phyloP scores from a whole-genome alignment of 495 filamentous ascomycete genomes.

The Lasiosphaeria hispida region DNA sequence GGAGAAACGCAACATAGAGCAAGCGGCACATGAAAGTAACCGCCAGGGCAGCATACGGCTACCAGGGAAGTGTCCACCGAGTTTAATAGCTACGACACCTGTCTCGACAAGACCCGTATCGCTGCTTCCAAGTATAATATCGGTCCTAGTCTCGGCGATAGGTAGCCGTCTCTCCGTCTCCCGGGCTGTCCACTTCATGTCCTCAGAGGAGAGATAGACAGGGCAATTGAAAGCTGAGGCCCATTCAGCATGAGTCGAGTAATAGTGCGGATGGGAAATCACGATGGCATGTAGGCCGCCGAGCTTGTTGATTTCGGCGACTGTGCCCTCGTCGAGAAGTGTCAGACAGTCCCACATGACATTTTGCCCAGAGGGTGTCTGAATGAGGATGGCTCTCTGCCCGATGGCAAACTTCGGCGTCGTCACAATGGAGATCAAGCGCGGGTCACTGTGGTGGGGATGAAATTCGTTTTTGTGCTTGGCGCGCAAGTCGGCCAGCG shows the following conservation, averaged over 20 bases:
- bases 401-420: constrained; percentile 69
- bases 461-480: constrained; percentile 44
- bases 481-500: constrained; percentile 38
- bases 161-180: constrained; percentile 43
- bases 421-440: constrained; percentile 54
- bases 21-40: background rate
- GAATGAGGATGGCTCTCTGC: constrained; percentile 65
- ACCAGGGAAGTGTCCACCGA: constrained; percentile 74
- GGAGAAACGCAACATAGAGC: background rate
- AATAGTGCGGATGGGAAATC: constrained; percentile 80
- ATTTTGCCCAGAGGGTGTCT: constrained; percentile 54
- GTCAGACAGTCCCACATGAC: constrained; percentile 75
- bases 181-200: constrained; percentile 55
- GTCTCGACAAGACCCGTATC: constrained; percentile 28
- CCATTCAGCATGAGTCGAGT: constrained; percentile 68
- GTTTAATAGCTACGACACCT: constrained; percentile 59
- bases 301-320: constrained; percentile 41
- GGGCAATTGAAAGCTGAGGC: constrained; percentile 59
- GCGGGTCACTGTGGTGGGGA: constrained; percentile 30
- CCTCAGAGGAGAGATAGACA: constrained; percentile 61
- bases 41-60: constrained; percentile 39
- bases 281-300: constrained; percentile 71
- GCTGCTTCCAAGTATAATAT: constrained; percentile 38
- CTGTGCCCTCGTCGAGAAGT: constrained; percentile 59
- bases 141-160: constrained; percentile 27